Conservation (phyloP, 2,329 filamentous ascomycete genomes). For the Fusarium pseudoanthophilum region DNA sequence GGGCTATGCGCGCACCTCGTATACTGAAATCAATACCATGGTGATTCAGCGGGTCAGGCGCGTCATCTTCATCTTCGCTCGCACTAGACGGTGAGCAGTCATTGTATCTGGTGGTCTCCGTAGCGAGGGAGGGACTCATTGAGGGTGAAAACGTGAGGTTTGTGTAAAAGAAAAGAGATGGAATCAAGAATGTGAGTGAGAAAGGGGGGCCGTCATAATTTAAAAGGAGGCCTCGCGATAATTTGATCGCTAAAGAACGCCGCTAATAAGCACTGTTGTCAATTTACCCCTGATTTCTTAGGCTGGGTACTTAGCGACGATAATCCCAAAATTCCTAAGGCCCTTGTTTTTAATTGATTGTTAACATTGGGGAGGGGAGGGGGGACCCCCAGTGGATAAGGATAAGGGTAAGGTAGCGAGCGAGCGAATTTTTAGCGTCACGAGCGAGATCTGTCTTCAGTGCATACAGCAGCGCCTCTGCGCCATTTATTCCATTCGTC, state of each 20-base stretch:
- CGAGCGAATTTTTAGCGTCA: constrained; percentile 25
- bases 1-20: constrained; percentile 22
- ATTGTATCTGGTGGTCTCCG: constrained; percentile 37
- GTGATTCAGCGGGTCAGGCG: constrained; percentile 27
- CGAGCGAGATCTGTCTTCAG: neutral
- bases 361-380: constrained; percentile 36
- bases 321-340: constrained; percentile 3
- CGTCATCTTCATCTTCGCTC: constrained; percentile 38
- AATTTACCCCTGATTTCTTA: constrained; percentile 31
- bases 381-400: constrained; percentile 26
- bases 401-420: neutral
- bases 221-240: neutral
- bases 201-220: constrained; percentile 19
- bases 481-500: constrained; percentile 9
- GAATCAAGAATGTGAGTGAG: neutral
- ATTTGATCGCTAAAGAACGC: neutral
- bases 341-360: constrained; percentile 29
- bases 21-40: constrained; percentile 29
- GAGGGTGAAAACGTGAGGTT: neutral
- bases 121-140: constrained; percentile 35
- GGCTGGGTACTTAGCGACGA: constrained; percentile 11
- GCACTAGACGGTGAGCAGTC: constrained; percentile 34
- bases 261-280: constrained; percentile 15
- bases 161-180: too few relatives aligned
- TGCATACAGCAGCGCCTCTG: neutral